phyloP scores from a whole-genome alignment of 768 basidiomycete species.

The Podaxis sp. region DNA sequence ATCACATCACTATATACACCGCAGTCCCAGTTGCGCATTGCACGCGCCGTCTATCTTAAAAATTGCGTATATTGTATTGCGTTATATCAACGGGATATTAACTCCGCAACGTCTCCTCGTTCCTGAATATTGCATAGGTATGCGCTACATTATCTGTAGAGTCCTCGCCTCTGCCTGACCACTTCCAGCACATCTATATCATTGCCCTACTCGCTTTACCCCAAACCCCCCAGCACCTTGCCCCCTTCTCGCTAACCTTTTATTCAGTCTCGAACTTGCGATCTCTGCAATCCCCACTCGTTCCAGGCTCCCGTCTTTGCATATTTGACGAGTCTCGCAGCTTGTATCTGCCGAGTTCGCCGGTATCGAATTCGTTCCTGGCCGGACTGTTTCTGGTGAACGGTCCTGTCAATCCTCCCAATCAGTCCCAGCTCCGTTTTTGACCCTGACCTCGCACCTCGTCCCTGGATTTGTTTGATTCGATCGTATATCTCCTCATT shows the following conservation, averaged over 20 bases:
- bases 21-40: not conserved
- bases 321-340: too few species aligned
- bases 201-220: not conserved
- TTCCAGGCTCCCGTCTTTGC: not conserved
- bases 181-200: not conserved
- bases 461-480: not conserved
- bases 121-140: not conserved
- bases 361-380: not conserved
- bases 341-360: not conserved
- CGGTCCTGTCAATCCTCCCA: not conserved
- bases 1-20: not conserved
- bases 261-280: not conserved
- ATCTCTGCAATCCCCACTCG: not conserved
- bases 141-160: not conserved
- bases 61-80: not conserved
- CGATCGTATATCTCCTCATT: not conserved
- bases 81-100: not conserved
- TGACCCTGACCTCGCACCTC: not conserved
- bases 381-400: not conserved
- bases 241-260: not conserved
- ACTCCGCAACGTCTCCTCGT: not conserved
- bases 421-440: not conserved
- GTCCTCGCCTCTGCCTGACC: slow-evolving; percentile 3
- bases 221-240: not conserved
- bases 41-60: too few species aligned